Evolutionary conservation across 495 filamentous ascomycete species (phyloP).

Genomic region (Aspergillus sclerotiicarbonarius): DNA sequence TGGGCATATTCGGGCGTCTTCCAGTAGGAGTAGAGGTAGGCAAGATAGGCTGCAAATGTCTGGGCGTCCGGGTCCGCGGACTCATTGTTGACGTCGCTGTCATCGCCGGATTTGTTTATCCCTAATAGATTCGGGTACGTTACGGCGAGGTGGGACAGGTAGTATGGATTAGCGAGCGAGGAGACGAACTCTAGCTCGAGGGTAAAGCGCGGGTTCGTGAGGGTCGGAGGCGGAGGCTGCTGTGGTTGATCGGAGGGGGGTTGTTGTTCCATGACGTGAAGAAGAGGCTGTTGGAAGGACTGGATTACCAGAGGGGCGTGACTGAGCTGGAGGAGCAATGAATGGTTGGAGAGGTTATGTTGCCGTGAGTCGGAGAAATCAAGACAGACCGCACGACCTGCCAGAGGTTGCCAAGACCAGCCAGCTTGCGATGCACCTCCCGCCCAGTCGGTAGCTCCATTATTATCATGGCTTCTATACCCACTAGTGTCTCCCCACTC

Average conservation of each 20-base stretch:
- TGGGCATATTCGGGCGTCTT: slow-evolving; percentile 76
- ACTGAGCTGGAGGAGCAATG: not conserved
- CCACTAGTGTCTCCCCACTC: not conserved
- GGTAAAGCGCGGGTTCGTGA: slow-evolving; percentile 44
- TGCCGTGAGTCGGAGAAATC: not conserved
- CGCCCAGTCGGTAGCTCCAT: not conserved
- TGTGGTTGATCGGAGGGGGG: slow-evolving; percentile 19
- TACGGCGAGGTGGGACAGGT: slow-evolving; percentile 78
- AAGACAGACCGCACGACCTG: not conserved
- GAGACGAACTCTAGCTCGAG: slow-evolving; percentile 71
- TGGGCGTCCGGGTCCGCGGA: slow-evolving; percentile 56
- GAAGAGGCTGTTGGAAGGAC: not conserved
- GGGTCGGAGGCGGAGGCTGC: slow-evolving; percentile 35
- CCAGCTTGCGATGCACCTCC: not conserved
- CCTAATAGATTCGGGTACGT: slow-evolving; percentile 51
- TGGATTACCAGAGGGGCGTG: not conserved
- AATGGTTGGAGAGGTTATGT: not conserved
- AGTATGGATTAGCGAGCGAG: slow-evolving; percentile 78
- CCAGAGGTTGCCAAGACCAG: not conserved
- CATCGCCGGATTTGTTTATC: slow-evolving; percentile 34
- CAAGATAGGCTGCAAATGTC: slow-evolving; percentile 75
- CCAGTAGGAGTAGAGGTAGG: slow-evolving; percentile 81
- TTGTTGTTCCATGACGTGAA: slow-evolving; percentile 19
- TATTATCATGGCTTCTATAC: not conserved
- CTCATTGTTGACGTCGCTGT: slow-evolving; percentile 33